phyloP scores from a whole-genome alignment of 345 rosid genomes.

The Ceriops tagal region DNA sequence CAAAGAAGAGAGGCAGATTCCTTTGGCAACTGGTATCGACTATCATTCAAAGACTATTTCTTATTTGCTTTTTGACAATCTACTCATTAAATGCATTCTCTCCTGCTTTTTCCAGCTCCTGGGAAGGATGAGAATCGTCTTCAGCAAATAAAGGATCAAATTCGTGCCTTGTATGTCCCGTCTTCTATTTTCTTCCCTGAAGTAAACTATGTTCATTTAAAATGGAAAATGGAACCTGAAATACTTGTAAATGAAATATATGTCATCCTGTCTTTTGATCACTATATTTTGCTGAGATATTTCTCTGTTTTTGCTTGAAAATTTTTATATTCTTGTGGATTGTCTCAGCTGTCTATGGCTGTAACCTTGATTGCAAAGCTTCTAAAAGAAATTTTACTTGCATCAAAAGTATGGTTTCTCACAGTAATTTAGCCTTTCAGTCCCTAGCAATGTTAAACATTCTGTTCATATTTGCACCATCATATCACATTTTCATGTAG shows the following conservation, averaged over 20 bases:
- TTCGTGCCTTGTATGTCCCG: slow-evolving; percentile 51
- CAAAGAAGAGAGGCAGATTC: slow-evolving; percentile 30
- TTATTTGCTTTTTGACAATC: background rate
- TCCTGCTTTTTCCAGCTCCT: slow-evolving; percentile 39
- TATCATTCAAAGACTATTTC: slow-evolving; percentile 2
- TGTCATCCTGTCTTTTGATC: too few relatives aligned
- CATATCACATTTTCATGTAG: too few relatives aligned
- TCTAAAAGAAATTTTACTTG: too few relatives aligned
- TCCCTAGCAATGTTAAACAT: background rate
- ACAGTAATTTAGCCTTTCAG: background rate
- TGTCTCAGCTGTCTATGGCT: too few relatives aligned
- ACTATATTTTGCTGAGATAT: too few relatives aligned
- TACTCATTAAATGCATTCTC: background rate
- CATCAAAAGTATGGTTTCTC: too few relatives aligned
- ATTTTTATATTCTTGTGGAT: too few relatives aligned
- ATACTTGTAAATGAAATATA: background rate
- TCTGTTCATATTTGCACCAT: too few relatives aligned
- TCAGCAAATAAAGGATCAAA: slow-evolving; percentile 62
- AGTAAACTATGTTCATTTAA: background rate
- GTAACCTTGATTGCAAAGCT: too few relatives aligned
- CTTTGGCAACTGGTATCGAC: slow-evolving; percentile 34
- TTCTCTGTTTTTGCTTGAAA: too few relatives aligned
- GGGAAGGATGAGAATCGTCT: slow-evolving; percentile 47
- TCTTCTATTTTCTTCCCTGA: slow-evolving; percentile 10
- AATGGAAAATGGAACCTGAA: background rate